Base-by-base conservation (phyloP, 768 basidiomycete genomes). In the Trametes cubensis region DNA sequence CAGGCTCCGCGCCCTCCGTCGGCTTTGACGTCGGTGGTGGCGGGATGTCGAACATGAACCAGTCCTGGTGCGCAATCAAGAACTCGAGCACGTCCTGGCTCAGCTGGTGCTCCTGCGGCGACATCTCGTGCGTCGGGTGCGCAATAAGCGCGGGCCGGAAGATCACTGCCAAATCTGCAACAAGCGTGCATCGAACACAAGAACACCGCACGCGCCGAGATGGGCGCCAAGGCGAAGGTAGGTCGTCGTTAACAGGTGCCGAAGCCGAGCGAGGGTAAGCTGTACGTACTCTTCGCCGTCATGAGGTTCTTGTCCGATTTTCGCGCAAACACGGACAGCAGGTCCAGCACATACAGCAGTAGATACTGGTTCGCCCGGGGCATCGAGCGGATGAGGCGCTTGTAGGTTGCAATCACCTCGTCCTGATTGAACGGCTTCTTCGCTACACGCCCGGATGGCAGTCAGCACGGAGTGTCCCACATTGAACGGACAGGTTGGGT, bases 131-230 rank as follows among this genome's bases (percentile, higher is more conserved):
- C 23, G 81, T 75, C 2, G 94, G 91, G 72, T 95, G 93, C 10
- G 93, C 91, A 61, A 99, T 87, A 5, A 99, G 79, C 18, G 95
- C 97, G 0, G 97, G 97, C 60, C 95, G 91, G 76, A 99, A 99
- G 66, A 98, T 96, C 48, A 96, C 90, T 18, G 96, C 97, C 20
- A 99, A 86, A 77, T 99, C 96, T 94, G 72, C 25, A 26, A 0
- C 1, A 34, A 10, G 4, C 11, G 8, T 48, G 47, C 23, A 42
- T 28, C 7, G 23, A 14, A 38, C 34, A 4, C n/a, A 38, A 4
- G 23, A 15, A 38, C 3, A 45, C 46, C 17, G 14, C 2, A 4
- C 14, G 48, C 48, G 48, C 26, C 48, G 30, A 49, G 48, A 49
- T 34, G 23, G 40, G 45, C 30, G 28, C n/a, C 40, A 26, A 23